Percentiles rank a stretch among this genome's conserved stretches.
These are phyloP conservation scores for Gypsophila paniculata DNA, from an alignment of 179 eudicot genomes.

Conservation along the genomic window DNA sequence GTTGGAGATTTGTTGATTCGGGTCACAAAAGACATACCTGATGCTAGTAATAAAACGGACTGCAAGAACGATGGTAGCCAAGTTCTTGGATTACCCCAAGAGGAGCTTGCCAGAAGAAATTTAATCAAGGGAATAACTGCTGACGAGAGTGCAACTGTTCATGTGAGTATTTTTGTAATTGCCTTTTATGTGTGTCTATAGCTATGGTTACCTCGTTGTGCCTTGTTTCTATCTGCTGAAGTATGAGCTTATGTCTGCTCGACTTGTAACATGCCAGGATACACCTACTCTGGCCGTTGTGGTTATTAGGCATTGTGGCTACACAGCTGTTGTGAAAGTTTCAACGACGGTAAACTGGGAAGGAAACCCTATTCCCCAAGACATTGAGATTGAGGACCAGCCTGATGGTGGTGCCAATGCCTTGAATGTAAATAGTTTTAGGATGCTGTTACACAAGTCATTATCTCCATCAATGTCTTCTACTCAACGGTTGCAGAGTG, in stretches of 20 bases:
- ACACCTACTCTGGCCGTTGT: conserved; percentile 68
- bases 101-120: conserved; percentile 52
- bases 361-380: conserved; percentile 45
- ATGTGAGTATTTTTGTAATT: conserved; percentile 40
- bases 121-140: conserved; percentile 91
- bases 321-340: conserved; percentile 67
- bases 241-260: conserved; percentile 14
- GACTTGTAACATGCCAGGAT: conserved; percentile 45
- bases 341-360: conserved; percentile 52
- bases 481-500: conserved; percentile 44
- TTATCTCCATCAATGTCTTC: conserved; percentile 31
- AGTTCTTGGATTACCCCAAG: conserved; percentile 46
- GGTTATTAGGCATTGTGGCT: conserved; percentile 71
- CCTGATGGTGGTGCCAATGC: conserved; percentile 96
- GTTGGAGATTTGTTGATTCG: conserved; percentile 67
- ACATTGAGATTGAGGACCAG: conserved; percentile 78
- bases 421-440: conserved; percentile 83
- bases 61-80: conserved; percentile 72
- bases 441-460: conserved; percentile 60
- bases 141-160: conserved; percentile 90
- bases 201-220: conserved; percentile 13
- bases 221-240: background rate
- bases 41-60: conserved; percentile 68
- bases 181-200: background rate
- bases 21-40: conserved; percentile 58